A percentile compares a stretch with the other conserved stretches of the same genome.
Conservation (phyloP, 345 rosid species). For the Noccaea bulbosa region DNA sequence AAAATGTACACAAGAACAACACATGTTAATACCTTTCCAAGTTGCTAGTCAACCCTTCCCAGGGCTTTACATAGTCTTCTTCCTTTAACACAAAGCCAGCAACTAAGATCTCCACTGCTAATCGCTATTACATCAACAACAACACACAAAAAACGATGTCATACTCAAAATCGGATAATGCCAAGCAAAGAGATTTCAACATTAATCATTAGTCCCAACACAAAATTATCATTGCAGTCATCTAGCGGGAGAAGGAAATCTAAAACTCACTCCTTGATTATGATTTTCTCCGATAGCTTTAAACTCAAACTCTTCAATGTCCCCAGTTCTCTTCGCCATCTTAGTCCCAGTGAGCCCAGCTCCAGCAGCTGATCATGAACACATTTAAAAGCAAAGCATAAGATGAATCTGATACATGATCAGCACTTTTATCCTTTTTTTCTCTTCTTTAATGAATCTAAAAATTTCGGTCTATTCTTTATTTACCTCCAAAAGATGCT, state of each 20-base stretch:
- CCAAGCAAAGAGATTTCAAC: constrained; percentile 16
- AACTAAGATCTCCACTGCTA: constrained; percentile 87
- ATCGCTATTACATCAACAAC: constrained; percentile 56
- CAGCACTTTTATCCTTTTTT: not conserved
- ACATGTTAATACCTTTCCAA: constrained; percentile 70
- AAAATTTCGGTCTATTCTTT: not conserved
- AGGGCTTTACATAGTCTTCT: constrained; percentile 82
- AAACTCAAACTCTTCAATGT: constrained; percentile 90
- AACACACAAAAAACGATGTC: not conserved
- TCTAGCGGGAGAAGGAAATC: not conserved
- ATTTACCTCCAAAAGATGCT: constrained; percentile 97
- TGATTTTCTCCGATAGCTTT: constrained; percentile 81
- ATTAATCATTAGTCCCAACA: not conserved
- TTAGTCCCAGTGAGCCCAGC: constrained; percentile 95
- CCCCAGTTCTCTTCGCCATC: constrained; percentile 89
- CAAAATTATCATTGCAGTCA: constrained; percentile 13
- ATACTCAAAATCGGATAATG: not conserved
- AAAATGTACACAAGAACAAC: not conserved
- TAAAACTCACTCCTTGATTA: constrained; percentile 57
- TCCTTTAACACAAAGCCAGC: constrained; percentile 78
- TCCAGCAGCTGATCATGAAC: constrained; percentile 75
- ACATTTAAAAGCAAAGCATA: constrained; percentile 11
- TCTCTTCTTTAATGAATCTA: not conserved
- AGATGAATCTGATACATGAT: not conserved
- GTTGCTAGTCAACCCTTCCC: constrained; percentile 87